Conservation (phyloP, 768 basidiomycete species). For the Fomitopsis pulvina region DNA sequence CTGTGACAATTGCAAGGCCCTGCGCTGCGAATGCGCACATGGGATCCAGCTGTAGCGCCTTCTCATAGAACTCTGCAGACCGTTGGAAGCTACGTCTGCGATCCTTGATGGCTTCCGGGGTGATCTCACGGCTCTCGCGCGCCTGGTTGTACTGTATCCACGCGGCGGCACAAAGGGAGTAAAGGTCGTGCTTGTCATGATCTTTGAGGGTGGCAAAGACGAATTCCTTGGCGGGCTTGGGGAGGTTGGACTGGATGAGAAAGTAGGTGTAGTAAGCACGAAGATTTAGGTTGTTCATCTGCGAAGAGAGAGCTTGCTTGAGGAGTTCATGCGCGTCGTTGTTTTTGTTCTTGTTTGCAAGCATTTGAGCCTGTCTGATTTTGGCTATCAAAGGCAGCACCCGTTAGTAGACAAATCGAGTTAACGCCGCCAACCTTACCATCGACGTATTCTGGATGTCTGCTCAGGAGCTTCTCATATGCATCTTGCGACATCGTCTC, state of each 20-base stretch:
- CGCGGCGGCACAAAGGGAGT: conserved; percentile 85
- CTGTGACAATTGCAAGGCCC: conserved; percentile 89
- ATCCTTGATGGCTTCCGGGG: conserved; percentile 52
- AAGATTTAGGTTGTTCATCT: conserved; percentile 73
- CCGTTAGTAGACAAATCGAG: background rate
- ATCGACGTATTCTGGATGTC: conserved; percentile 95
- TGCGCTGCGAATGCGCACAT: conserved; percentile 90
- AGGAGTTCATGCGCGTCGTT: conserved; percentile 84
- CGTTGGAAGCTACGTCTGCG: conserved; percentile 73
- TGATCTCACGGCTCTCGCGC: conserved; percentile 72
- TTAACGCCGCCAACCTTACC: conserved; percentile 43
- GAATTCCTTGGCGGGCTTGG: conserved; percentile 77
- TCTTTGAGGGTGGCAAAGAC: conserved; percentile 86
- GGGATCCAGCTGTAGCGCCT: conserved; percentile 79
- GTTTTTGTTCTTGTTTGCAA: conserved; percentile 57
- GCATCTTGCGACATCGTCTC: conserved; percentile 71
- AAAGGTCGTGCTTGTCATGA: conserved; percentile 81
- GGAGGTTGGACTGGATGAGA: conserved; percentile 70
- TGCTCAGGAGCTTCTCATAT: conserved; percentile 78
- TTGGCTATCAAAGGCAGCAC: conserved; percentile 54
- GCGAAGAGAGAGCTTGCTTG: conserved; percentile 82
- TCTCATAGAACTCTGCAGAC: conserved; percentile 88
- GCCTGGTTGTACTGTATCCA: conserved; percentile 83
- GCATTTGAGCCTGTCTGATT: conserved; percentile 83
- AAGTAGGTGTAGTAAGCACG: conserved; percentile 93